A percentile compares a stretch with the other conserved stretches of the same genome.
Conservation (phyloP, 1,284 basidiomycete species). For the Vanrija humicola region DNA sequence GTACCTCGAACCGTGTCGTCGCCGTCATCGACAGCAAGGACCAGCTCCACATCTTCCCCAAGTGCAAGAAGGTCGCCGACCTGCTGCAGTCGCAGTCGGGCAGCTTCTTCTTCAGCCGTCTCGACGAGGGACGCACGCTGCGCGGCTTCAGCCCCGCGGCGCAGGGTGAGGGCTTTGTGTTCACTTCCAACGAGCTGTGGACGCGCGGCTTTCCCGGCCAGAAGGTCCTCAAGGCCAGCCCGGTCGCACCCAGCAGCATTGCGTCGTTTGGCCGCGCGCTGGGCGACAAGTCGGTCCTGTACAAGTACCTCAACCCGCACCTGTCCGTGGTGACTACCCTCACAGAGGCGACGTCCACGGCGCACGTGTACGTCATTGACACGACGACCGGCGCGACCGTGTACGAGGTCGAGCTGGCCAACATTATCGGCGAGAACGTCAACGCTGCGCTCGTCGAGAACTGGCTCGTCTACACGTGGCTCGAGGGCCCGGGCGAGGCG, state of each 20-base stretch:
- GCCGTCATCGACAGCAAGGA: conserved; percentile 34
- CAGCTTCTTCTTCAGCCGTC: conserved; percentile 31
- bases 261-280: conserved; percentile 79
- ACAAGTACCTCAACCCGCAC: conserved; percentile 91
- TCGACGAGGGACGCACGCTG: conserved; percentile 16
- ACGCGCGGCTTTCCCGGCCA: conserved; percentile 60
- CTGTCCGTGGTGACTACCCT: conserved; percentile 65
- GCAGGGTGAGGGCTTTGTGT: conserved; percentile 4
- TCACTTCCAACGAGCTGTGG: conserved; percentile 52
- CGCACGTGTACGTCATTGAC: conserved; percentile 73
- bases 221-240: conserved; percentile 43
- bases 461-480: conserved; percentile 82
- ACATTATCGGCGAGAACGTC: conserved; percentile 50
- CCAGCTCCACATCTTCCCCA: conserved; percentile 44
- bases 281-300: conserved; percentile 80
- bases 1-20: conserved; percentile 35
- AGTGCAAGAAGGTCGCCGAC: conserved; percentile 41
- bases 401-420: conserved; percentile 56
- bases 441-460: conserved; percentile 76
- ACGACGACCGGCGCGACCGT: conserved; percentile 69
- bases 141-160: conserved; percentile 11
- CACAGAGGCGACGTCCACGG: conserved; percentile 31
- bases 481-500: conserved; percentile 19
- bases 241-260: conserved; percentile 53
- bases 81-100: conserved; percentile 27